phyloP scores from a whole-genome alignment of 139 green algal species.

The Chlamydomonas incerta region DNA sequence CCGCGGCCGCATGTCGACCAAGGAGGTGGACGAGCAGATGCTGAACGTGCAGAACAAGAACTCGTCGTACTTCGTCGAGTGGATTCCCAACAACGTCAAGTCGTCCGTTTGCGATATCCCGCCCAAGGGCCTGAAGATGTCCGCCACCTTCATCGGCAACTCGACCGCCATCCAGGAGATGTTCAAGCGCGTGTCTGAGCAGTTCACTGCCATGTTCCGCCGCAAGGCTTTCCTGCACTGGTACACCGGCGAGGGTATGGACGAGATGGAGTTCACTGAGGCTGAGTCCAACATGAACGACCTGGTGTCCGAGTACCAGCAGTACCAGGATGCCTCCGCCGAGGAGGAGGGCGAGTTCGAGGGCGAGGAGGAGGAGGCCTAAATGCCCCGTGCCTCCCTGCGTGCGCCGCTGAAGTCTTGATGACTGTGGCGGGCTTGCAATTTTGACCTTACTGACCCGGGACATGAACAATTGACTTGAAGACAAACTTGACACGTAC shows the following conservation, averaged over 20 bases:
- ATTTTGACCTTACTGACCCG: no score
- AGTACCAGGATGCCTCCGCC: conserved; percentile 97
- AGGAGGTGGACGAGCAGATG: conserved; percentile 96
- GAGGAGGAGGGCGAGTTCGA: conserved; percentile 90
- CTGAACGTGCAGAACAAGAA: conserved; percentile 99
- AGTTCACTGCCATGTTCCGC: conserved; percentile 98
- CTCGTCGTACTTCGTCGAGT: conserved; percentile 98
- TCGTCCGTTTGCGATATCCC: conserved; percentile 96
- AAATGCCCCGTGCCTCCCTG: not conserved
- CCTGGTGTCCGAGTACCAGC: conserved; percentile 97
- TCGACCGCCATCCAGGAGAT: conserved; percentile 96
- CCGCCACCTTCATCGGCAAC: conserved; percentile 96
- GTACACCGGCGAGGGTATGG: conserved; percentile 98
- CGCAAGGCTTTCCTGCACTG: conserved; percentile 98
- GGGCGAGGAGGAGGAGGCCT: conserved; percentile 53
- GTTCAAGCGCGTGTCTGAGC: conserved; percentile 94
- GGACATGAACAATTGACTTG: no score
- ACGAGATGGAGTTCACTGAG: conserved; percentile 99
- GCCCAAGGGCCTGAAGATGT: conserved; percentile 96
- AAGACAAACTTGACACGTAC: no score
- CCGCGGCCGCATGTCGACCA: conserved; percentile 89
- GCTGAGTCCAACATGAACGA: conserved; percentile 89
- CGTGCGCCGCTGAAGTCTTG: no score
- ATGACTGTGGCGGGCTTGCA: no score
- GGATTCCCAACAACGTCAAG: conserved; percentile 99